These are phyloP conservation scores for Citrus cavaleriei DNA, from an alignment of 345 rosid species.

Conservation along the genomic window DNA sequence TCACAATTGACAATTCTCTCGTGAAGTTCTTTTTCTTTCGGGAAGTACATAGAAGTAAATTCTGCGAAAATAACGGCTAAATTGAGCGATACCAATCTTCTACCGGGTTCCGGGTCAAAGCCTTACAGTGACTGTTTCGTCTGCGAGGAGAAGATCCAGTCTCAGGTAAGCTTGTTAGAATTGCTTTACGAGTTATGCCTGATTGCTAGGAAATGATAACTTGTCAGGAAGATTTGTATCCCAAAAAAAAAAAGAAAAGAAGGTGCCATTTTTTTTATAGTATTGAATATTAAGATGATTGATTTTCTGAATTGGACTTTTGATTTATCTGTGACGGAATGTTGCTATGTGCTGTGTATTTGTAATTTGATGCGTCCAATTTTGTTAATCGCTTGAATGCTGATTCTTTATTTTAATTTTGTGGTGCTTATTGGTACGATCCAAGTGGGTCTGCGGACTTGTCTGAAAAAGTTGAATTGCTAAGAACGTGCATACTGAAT, in stretches of 20 bases:
- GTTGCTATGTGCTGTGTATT: not conserved
- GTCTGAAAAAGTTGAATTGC: conserved; percentile 4
- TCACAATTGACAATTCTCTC: conserved; percentile 5
- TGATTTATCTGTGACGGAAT: not conserved
- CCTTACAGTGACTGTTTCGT: not conserved
- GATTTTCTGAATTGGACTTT: not conserved
- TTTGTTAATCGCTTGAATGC: not conserved
- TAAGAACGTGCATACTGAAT: not conserved
- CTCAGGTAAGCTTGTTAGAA: not conserved
- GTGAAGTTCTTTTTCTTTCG: not conserved
- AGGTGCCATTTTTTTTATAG: not conserved
- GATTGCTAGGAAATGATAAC: not conserved
- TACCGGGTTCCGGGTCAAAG: not conserved
- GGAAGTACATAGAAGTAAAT: not conserved
- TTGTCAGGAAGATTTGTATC: not conserved
- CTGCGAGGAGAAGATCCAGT: not conserved
- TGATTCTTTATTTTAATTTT: conserved; percentile 2
- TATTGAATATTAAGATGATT: not conserved
- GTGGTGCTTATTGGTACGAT: not conserved
- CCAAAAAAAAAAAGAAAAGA: no score
- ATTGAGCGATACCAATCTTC: not conserved
- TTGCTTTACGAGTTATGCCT: not conserved
- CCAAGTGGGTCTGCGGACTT: conserved; percentile 2
- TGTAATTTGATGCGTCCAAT: not conserved
- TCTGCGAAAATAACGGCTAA: not conserved